Evolutionary conservation across 202 grass and related monocot genomes (phyloP), one percentile per base, ranked within the genome.

Genomic region (Schoenoplectus triqueter): DNA sequence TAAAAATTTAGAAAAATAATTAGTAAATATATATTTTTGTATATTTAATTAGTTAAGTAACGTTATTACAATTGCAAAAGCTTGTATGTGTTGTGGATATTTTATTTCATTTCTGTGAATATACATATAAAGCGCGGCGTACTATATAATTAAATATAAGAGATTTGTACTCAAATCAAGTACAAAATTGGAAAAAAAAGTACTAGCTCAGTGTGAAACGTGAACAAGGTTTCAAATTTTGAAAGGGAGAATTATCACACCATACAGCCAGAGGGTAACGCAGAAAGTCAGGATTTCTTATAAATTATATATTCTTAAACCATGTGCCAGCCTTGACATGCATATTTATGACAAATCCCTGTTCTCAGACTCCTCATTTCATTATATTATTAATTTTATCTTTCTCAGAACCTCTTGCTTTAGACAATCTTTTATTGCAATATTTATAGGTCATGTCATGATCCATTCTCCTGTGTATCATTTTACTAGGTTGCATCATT

Each of bases 251-350:
- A 66, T 82, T n/a, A 66, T 82, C 70, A 48, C 64, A 83, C 50
- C 47, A 50, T 31, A 49, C 57, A 76, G 20, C 50, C 3, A 56
- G n/a, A 31, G 47, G 31, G 17, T 49, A 51, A 82, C 50, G 80
- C 80, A 82, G 44, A 9, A 82, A 82, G 64, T 82, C 80, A 69
- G 64, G 64, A 55, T 39, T 51, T 55, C 20, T 69, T 31, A 83
- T 31, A 31, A 31, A 82, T 56, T 82, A 82, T 69, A 69, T 83
- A 18, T 71, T 83, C 65, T 71, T 59, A 57, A 83, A 83, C 65
- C 81, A 83, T 71, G 81, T 83, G 81, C 81, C 64, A 50, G 8
- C 45, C 80, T 50, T 76, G 72, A 42, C 31, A 78, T 77, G 20
- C 17, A 49, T 50, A 22, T 47, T 66, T 49, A 64, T 81, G 7